Percentiles rank a stretch among this genome's conserved stretches.
Evolutionary conservation across 768 basidiomycete species (phyloP).

Genomic region (Mrakia frigida): DNA sequence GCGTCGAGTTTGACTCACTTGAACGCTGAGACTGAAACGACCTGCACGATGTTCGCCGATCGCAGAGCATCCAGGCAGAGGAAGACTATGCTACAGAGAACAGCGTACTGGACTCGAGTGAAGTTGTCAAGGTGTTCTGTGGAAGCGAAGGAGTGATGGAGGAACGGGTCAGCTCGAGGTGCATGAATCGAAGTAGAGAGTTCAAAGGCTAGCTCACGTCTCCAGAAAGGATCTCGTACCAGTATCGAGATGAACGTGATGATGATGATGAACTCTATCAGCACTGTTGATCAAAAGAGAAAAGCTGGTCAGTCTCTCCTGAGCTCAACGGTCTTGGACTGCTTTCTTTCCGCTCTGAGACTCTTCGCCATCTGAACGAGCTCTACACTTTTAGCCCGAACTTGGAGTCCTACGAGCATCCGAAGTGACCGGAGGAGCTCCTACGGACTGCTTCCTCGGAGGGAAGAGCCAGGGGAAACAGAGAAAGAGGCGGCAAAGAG

Average conservation of each 20-base stretch:
- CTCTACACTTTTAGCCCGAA: not conserved
- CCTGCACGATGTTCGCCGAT: not conserved
- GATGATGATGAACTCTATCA: constrained; percentile 12
- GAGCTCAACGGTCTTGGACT: too few relatives aligned
- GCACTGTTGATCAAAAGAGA: not conserved
- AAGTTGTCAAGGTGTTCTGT: not conserved
- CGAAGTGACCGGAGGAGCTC: too few relatives aligned
- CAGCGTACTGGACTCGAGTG: not conserved
- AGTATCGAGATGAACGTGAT: not conserved
- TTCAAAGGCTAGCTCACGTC: not conserved
- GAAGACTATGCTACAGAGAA: not conserved
- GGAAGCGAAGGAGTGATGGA: not conserved
- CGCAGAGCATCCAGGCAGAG: constrained; percentile 3
- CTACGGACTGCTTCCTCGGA: too few relatives aligned
- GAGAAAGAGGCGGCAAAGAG: too few relatives aligned
- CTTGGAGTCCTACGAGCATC: too few relatives aligned
- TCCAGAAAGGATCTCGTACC: not conserved
- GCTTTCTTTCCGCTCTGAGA: too few relatives aligned
- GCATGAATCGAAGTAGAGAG: not conserved
- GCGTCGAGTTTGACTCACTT: not conserved
- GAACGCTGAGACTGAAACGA: not conserved
- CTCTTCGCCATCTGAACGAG: too few relatives aligned
- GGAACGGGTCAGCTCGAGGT: not conserved
- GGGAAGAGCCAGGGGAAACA: too few relatives aligned
- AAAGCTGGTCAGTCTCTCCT: not conserved